Conservation (phyloP, 2,329 filamentous ascomycete genomes). For the Ophiostoma sp. region DNA sequence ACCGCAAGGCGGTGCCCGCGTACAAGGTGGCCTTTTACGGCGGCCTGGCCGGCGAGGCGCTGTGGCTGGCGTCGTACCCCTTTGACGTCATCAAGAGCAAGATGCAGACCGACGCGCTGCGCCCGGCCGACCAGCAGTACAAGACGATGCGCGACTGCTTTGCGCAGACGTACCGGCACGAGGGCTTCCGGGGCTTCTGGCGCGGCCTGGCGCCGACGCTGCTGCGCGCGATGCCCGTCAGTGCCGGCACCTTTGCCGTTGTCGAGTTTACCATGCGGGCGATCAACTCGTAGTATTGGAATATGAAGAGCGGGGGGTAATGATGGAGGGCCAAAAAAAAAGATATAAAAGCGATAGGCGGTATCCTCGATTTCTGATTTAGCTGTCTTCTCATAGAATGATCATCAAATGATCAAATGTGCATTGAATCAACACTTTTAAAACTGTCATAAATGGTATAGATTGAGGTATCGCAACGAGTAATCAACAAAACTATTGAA, state of each 20-base stretch:
- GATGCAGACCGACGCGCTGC: conserved; percentile 97
- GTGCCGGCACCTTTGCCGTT: conserved; percentile 93
- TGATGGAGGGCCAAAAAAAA: background rate
- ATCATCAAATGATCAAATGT: no score
- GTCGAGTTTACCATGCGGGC: conserved; percentile 62
- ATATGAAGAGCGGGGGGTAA: background rate
- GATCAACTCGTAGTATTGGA: conserved; percentile 39
- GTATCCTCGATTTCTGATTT: no score
- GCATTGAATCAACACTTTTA: no score
- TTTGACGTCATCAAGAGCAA: conserved; percentile 98
- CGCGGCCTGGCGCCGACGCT: conserved; percentile 87
- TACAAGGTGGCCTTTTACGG: conserved; percentile 90
- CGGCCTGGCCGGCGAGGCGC: conserved; percentile 83
- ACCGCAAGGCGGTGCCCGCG: conserved; percentile 70
- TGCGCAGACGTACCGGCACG: conserved; percentile 68
- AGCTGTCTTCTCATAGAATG: no score
- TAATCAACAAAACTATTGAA: no score
- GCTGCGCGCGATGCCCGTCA: conserved; percentile 93
- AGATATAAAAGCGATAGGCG: background rate
- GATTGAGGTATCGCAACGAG: background rate
- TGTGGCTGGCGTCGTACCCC: conserved; percentile 92
- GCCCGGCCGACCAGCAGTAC: conserved; percentile 59
- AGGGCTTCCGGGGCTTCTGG: conserved; percentile 85
- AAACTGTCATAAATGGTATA: no score
- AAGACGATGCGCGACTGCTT: conserved; percentile 86